Evolutionary conservation across 768 basidiomycete species (phyloP).

Genomic region (Mycena rebaudengoi): DNA sequence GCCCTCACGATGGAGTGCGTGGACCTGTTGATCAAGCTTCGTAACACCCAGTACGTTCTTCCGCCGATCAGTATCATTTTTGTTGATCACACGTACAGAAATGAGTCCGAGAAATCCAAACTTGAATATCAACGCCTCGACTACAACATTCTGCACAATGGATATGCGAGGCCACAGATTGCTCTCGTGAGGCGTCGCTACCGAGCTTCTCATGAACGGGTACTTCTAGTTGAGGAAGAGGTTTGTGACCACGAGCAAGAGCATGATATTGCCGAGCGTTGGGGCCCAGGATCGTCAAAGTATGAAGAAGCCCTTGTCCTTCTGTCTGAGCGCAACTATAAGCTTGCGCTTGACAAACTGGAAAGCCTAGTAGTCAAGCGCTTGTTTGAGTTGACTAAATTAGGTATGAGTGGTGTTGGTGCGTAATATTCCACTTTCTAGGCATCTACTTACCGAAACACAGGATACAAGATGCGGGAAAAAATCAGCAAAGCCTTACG

Average conservation of each 20-base stretch:
- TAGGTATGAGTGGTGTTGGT: slow-evolving; percentile 4
- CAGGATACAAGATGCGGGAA: not conserved
- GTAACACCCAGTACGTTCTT: not conserved
- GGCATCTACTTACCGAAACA: not conserved
- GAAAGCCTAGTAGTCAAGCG: not conserved
- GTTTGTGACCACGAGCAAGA: not conserved
- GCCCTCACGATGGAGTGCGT: not conserved
- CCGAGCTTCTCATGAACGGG: not conserved
- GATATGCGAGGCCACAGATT: not conserved
- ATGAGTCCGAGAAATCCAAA: not conserved
- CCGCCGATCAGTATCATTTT: not conserved
- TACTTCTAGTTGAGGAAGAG: not conserved
- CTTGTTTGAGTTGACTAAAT: not conserved
- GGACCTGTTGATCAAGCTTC: not conserved
- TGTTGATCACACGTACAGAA: not conserved
- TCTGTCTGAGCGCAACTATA: not conserved
- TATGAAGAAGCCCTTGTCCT: not conserved
- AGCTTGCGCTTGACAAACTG: not conserved
- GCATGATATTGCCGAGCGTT: not conserved
- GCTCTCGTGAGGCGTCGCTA: not conserved
- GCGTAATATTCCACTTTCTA: not conserved
- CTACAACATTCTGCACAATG: not conserved
- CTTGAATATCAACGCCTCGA: not conserved
- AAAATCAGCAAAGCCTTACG: not conserved
- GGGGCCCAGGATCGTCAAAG: not conserved